Conservation (phyloP, 2,329 filamentous ascomycete genomes). For the Pyricularia sp. region DNA sequence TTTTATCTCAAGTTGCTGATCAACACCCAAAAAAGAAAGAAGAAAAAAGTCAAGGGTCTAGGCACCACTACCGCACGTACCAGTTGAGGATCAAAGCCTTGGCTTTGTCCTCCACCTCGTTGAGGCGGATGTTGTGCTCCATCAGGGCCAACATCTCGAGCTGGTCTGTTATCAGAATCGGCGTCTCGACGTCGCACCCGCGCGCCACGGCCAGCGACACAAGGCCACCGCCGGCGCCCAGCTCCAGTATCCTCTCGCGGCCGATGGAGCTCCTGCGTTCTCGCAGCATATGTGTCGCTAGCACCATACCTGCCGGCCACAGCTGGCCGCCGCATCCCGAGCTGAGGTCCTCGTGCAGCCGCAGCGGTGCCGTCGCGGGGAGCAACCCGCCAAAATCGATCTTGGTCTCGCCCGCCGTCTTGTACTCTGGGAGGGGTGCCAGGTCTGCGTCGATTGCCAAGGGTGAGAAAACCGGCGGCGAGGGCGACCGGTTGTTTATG, state of each 20-base stretch:
- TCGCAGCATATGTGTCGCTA: slow-evolving; percentile 74
- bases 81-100: slow-evolving; percentile 67
- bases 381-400: slow-evolving; percentile 58
- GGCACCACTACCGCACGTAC: slow-evolving; percentile 28
- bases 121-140: slow-evolving; percentile 75
- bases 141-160: slow-evolving; percentile 74
- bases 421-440: slow-evolving; percentile 46
- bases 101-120: slow-evolving; percentile 51
- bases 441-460: slow-evolving; percentile 38
- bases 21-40: not conserved
- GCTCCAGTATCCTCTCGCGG: slow-evolving; percentile 66
- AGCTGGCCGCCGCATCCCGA: slow-evolving; percentile 86
- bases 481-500: not conserved
- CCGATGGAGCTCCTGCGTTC: slow-evolving; percentile 51
- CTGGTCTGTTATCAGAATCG: slow-evolving; percentile 79
- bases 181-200: slow-evolving; percentile 36
- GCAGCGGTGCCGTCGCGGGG: slow-evolving; percentile 48
- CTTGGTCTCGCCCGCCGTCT: slow-evolving; percentile 35
- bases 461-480: slow-evolving; percentile 24
- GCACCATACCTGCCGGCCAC: slow-evolving; percentile 86
- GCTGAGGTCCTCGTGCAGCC: slow-evolving; percentile 72
- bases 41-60: no score
- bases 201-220: slow-evolving; percentile 55
- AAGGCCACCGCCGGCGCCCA: slow-evolving; percentile 83
- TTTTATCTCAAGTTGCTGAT: not conserved